Percentiles rank a stretch among this genome's conserved stretches.
These are phyloP conservation scores for Globisporangium viniferum DNA, from an alignment of 352 stramenopile species.

Conservation along the genomic window DNA sequence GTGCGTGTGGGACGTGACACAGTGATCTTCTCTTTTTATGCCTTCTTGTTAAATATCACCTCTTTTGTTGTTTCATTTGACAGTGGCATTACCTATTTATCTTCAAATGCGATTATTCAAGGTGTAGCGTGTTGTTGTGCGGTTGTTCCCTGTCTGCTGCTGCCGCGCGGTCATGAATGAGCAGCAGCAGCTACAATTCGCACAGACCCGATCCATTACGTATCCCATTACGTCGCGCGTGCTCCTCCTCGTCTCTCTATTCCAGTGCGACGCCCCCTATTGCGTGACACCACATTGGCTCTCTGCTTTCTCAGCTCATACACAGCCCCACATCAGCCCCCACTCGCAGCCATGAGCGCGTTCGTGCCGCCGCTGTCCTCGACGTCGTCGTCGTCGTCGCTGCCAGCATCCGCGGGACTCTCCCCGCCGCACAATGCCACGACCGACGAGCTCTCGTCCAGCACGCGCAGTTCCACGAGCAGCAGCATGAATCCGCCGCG, in stretches of 20 bases:
- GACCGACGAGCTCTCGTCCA: constrained; percentile 9
- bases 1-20: not conserved
- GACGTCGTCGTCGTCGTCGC: constrained; percentile 39
- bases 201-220: constrained; percentile 1
- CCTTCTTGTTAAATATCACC: not conserved
- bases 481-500: constrained; percentile 21
- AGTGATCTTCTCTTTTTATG: not conserved
- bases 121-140: not conserved
- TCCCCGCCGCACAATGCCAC: constrained; percentile 6
- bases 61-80: not conserved
- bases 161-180: constrained; percentile 1
- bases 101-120: not conserved
- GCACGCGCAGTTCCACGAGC: constrained; percentile 17
- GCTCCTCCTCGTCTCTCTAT: not conserved
- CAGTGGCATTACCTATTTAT: not conserved
- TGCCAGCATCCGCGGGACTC: constrained; percentile 17
- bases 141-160: constrained; percentile 1
- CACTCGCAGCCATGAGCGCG: constrained; percentile 7
- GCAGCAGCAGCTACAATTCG: not conserved
- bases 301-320: not conserved
- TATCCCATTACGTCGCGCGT: not conserved
- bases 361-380: constrained; percentile 19
- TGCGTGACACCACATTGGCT: not conserved
- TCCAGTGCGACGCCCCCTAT: not conserved
- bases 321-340: not conserved